A percentile compares a stretch with the other conserved stretches of the same genome.
Evolutionary conservation across 2,329 filamentous ascomycete species (phyloP).

Genomic region (Hymenoscyphus fructigenus): DNA sequence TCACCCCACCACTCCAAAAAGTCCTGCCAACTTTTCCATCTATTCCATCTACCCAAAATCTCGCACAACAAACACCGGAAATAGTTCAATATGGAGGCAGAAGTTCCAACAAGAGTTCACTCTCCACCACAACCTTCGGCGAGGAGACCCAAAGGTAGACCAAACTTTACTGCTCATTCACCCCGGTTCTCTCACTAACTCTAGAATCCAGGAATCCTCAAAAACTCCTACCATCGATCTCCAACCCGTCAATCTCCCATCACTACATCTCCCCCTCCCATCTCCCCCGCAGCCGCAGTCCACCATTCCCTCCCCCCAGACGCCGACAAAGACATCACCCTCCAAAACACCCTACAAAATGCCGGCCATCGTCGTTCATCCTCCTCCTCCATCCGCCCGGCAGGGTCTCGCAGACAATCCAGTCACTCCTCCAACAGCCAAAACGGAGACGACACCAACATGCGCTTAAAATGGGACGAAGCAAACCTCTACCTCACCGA

Average conservation of each 20-base stretch:
- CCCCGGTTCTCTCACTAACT: conserved; percentile 4
- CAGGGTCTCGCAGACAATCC: conserved; percentile 43
- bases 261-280: conserved; percentile 45
- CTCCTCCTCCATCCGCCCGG: conserved; percentile 62
- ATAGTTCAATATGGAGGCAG: conserved; percentile 26
- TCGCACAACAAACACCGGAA: background rate
- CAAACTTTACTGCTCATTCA: background rate
- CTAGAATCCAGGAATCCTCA: conserved; percentile 76
- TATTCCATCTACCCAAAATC: background rate
- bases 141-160: conserved; percentile 40
- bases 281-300: conserved; percentile 31
- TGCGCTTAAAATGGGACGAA: conserved; percentile 95
- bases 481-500: conserved; percentile 96
- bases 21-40: background rate
- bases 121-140: conserved; percentile 35
- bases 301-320: conserved; percentile 39
- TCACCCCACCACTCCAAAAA: background rate
- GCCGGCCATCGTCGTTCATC: conserved; percentile 85
- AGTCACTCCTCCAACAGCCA: conserved; percentile 25
- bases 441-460: conserved; percentile 52
- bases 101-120: conserved; percentile 30
- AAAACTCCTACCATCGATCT: conserved; percentile 75
- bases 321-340: conserved; percentile 82
- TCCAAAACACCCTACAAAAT: conserved; percentile 93
- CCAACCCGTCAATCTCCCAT: conserved; percentile 44